These are phyloP conservation scores for Microbotryomycetes sp. DNA, from an alignment of 1,284 basidiomycete genomes.

Conservation along the genomic window DNA sequence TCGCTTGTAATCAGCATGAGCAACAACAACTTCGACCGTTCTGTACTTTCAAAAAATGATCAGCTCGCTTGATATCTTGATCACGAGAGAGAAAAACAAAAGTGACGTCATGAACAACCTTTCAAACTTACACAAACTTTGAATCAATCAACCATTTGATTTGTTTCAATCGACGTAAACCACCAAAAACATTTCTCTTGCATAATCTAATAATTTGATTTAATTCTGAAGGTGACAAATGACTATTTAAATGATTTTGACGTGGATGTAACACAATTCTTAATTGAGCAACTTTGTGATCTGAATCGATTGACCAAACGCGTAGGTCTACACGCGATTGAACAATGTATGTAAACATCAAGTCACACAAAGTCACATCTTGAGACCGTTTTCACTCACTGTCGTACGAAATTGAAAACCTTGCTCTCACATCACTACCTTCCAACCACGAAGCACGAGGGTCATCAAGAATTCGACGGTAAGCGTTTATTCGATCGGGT, in stretches of 20 bases:
- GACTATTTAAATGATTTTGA: background rate
- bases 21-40: too few relatives aligned
- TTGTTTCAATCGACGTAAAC: background rate
- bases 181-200: background rate
- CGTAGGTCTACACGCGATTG: slow-evolving; percentile 9
- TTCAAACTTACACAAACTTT: background rate
- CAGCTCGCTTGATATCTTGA: too few relatives aligned
- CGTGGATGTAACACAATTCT: background rate
- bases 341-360: background rate
- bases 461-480: background rate
- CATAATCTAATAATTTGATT: background rate
- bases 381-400: background rate
- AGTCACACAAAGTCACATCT: background rate
- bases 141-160: background rate
- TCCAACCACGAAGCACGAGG: background rate
- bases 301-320: slow-evolving; percentile 9
- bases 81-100: too few relatives aligned
- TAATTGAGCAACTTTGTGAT: slow-evolving; percentile 5
- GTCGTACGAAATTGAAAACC: background rate
- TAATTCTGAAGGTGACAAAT: background rate
- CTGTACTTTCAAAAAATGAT: too few relatives aligned
- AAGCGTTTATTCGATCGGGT: background rate
- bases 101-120: too few relatives aligned
- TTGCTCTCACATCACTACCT: background rate
- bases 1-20: too few relatives aligned